Evolutionary conservation across 1,139 yeast genomes (phyloP).

Genomic region (Kodamaea derodonti): DNA sequence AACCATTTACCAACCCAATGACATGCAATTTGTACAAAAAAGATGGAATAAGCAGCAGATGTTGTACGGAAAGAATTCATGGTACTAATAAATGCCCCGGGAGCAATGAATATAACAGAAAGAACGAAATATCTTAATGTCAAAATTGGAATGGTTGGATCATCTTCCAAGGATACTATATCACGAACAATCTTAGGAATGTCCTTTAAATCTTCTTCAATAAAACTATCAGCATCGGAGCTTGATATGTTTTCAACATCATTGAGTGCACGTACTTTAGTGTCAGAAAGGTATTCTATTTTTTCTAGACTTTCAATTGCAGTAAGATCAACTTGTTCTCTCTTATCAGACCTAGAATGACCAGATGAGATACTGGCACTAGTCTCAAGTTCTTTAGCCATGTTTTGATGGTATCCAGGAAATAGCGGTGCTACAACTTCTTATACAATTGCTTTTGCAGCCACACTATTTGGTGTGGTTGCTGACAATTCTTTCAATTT

Average conservation of each 20-base stretch:
- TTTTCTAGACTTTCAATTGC: background rate
- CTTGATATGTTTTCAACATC: constrained; percentile 8
- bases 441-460: background rate
- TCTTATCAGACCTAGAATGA: background rate
- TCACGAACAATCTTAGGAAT: constrained; percentile 31
- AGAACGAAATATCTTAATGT: constrained; percentile 40
- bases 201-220: constrained; percentile 17
- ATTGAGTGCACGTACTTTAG: constrained; percentile 5
- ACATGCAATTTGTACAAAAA: constrained; percentile 42
- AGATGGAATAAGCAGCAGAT: constrained; percentile 43
- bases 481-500: too few species aligned
- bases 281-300: constrained; percentile 7
- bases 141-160: constrained; percentile 32
- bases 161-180: constrained; percentile 32
- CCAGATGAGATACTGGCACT: background rate
- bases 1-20: constrained; percentile 43
- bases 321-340: background rate
- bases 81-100: constrained; percentile 48
- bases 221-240: constrained; percentile 4
- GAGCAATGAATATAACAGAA: constrained; percentile 36
- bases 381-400: background rate
- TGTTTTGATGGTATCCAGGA: background rate
- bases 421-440: background rate
- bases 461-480: background rate
- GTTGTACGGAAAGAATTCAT: constrained; percentile 48